Evolutionary conservation across 208 protist genomes (phyloP).

Genomic region (Leishmania major): DNA sequence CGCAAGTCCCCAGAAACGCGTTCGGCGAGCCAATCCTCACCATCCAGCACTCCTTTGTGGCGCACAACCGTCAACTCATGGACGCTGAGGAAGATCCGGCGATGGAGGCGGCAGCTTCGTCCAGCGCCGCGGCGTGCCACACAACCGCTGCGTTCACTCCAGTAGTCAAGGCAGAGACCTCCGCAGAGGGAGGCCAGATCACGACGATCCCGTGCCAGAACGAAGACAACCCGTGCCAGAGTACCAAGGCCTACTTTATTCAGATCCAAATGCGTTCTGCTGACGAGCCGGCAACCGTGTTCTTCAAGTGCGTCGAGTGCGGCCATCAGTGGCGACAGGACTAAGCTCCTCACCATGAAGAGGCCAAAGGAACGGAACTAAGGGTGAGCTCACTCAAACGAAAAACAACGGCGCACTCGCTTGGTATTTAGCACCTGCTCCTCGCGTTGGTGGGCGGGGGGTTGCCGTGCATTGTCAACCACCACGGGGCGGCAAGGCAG

Average conservation of each 20-base stretch:
- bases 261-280: conserved; percentile 98
- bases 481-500: neutral
- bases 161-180: conserved; percentile 5
- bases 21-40: conserved; percentile 50
- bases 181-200: conserved; percentile 79
- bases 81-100: conserved; percentile 33
- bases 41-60: conserved; percentile 59
- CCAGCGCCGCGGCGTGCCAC: neutral
- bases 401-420: neutral
- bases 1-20: conserved; percentile 53
- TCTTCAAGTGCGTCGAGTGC: conserved; percentile 97
- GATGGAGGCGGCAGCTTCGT: neutral
- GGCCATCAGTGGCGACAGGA: conserved; percentile 92
- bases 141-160: neutral
- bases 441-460: neutral
- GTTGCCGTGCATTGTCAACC: neutral
- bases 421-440: conserved; percentile 2
- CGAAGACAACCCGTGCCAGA: conserved; percentile 76
- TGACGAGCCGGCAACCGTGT: conserved; percentile 98
- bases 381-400: neutral
- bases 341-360: conserved; percentile 24
- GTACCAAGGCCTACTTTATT: conserved; percentile 92
- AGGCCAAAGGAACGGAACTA: neutral
- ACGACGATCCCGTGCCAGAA: conserved; percentile 86
- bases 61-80: conserved; percentile 49